Evolutionary conservation across 768 basidiomycete species (phyloP), one percentile per base, ranked within the genome.

Genomic region (Naganishia vishniacii): DNA sequence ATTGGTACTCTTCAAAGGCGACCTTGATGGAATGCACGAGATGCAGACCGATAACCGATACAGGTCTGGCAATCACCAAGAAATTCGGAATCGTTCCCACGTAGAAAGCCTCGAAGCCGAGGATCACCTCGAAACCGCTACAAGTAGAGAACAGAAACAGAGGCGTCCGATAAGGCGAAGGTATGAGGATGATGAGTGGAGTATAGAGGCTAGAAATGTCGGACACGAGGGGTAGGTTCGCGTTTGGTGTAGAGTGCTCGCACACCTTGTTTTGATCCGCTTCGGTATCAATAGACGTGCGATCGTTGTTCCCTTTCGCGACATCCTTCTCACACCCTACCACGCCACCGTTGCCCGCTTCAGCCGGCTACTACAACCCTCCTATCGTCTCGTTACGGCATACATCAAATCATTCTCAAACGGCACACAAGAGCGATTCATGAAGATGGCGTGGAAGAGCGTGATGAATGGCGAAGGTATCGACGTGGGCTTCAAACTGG

Each of bases 171-270:
- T 60, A 34, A 31, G 23, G 59, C 41, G 59, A 2, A 47, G 37
- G 40, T 60, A 32, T 28, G 59, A 60, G 26, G 45, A 60, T 28
- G 45, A 60, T 31, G 59, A 60, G 28, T 45, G 59, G 59, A 60
- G 45, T 13, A 60, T 45, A 7, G 59, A 60, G 45, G 23, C 32
- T 31, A 41, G 42, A 40, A 32, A 61, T 15, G 20, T 61, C 12
- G 60, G 46, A 9, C 34, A 59, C 16, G 40, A 40, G 34, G 60
- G 60, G 60, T 61, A 26, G 20, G 60, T 13, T 34, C 28, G 8
- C 7, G 11, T 4, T 23, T 12, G n/a, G 29, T 15, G 12, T 11
- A 9, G 3, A n/a, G 4, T 31, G 15, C 2, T 2, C 12, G 12
- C 5, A 6, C 28, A 20, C 32, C 20, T 40, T 9, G 20, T 29